Base-by-base conservation (phyloP, 176 grass and related monocot genomes). In the Tillandsia leiboldiana region DNA sequence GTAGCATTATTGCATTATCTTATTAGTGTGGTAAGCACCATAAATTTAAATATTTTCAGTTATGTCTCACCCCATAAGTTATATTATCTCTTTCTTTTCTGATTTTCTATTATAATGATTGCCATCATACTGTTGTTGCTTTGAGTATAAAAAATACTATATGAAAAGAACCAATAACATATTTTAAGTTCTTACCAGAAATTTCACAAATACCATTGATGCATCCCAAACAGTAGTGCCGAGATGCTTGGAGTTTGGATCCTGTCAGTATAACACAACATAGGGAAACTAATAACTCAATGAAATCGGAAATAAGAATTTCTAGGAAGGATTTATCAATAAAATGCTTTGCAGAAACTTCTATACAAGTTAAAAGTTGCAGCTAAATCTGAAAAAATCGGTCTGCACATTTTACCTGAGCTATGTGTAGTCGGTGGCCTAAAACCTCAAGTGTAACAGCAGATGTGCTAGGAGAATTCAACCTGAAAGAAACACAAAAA, bases 191-290 rank as follows among this genome's bases (percentile, higher is more conserved):
- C 75, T 79, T 91, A 96, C 93, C 93, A 96, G 70, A 71, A 87
- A 96, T 51, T 96, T 96, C 48, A 77, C 88, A 53, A 96, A 91
- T 49, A 96, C 93, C 93, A 96, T 96, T 2, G 89, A 96, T 52
- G 93, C 83, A 78, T 96, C 93, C 93, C 93, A 96, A 54, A 96
- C 93, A 22, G 93, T 92, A 17, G 88, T 96, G 1, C 93, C 93
- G 17, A 87, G 84, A 81, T 96, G 88, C 68, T 89, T 92, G 8
- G 93, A 96, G 62, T 96, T 96, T 0, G 93, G 93, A 83, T 96
- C 93, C 93, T 96, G 81, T 50, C 12, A 67, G 15, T 20, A 71
- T 22, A 5, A 48, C 17, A 26, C 3, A 75, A 1, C 11, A 48
- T 65, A 18, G 9, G 51, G 26, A 28, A 50, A 48, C 11, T 13